phyloP scores from a whole-genome alignment of 352 stramenopile genomes.

The Globisporangium polare region DNA sequence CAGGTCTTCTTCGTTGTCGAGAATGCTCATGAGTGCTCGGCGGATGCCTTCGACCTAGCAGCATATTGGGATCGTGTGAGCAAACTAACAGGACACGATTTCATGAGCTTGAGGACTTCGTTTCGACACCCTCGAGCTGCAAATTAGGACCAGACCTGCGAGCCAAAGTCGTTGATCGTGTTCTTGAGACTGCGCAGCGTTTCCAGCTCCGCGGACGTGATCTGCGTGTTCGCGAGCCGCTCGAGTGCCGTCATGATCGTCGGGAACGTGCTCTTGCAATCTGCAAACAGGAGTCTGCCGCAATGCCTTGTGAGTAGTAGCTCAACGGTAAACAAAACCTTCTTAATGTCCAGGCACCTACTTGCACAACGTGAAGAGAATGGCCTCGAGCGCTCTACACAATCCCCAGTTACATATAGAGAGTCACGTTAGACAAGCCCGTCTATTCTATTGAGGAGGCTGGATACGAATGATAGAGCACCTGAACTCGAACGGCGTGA shows the following conservation, averaged over 20 bases:
- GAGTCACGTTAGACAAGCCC: neutral
- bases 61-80: neutral
- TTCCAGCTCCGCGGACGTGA: slow-evolving; percentile 20
- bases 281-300: slow-evolving; percentile 9
- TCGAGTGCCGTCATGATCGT: slow-evolving; percentile 16
- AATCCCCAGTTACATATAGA: neutral
- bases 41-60: slow-evolving; percentile 19
- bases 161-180: slow-evolving; percentile 31
- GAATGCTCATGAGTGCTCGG: slow-evolving; percentile 21
- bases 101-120: neutral
- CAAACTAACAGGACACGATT: too few relatives aligned
- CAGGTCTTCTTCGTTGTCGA: slow-evolving; percentile 34
- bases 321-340: too few relatives aligned
- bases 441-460: too few relatives aligned
- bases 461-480: slow-evolving; percentile 4
- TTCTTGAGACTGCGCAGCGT: slow-evolving; percentile 31
- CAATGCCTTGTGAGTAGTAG: neutral
- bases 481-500: slow-evolving; percentile 41
- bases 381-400: slow-evolving; percentile 35
- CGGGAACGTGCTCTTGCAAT: slow-evolving; percentile 13
- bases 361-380: slow-evolving; percentile 25
- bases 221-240: slow-evolving; percentile 13
- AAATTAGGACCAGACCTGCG: neutral
- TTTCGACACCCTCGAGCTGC: too few relatives aligned
- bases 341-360: slow-evolving; percentile 4